A percentile compares a stretch with the other conserved stretches of the same genome.
phyloP scores from a whole-genome alignment of 352 stramenopile genomes.

The Globisporangium heterothallicum region DNA sequence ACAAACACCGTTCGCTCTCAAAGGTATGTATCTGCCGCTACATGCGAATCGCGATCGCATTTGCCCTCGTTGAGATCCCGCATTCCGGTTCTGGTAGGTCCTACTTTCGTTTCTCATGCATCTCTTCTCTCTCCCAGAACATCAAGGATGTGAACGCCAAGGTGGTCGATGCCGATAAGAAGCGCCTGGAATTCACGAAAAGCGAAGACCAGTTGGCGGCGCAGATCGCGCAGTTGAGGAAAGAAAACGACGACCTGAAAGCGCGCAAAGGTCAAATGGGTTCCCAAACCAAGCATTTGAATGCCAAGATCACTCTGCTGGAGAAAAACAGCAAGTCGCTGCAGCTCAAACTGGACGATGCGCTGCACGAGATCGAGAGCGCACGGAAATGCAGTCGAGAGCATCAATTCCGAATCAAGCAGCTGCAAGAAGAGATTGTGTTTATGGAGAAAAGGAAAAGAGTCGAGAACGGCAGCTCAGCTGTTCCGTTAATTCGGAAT shows the following conservation, averaged over 20 bases:
- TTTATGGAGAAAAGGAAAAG: slow-evolving; percentile 54
- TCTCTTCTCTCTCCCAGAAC: slow-evolving; percentile 16
- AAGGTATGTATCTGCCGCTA: slow-evolving; percentile 38
- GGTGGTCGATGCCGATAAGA: slow-evolving; percentile 36
- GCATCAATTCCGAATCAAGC: slow-evolving; percentile 53
- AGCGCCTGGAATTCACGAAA: slow-evolving; percentile 22
- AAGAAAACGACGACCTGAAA: slow-evolving; percentile 56
- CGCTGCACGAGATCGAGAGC: slow-evolving; percentile 34
- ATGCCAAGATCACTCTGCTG: slow-evolving; percentile 30
- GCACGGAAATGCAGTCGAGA: slow-evolving; percentile 47
- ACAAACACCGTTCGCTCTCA: slow-evolving; percentile 28
- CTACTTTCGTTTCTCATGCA: too few species aligned
- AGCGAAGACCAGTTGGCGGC: slow-evolving; percentile 33
- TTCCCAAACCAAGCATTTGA: slow-evolving; percentile 44
- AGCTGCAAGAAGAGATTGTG: slow-evolving; percentile 65
- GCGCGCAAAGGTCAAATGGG: slow-evolving; percentile 28
- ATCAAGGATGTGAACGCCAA: slow-evolving; percentile 35
- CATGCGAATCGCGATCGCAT: too few species aligned
- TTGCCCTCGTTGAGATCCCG: too few species aligned
- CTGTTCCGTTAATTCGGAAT: not conserved
- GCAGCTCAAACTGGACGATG: slow-evolving; percentile 38
- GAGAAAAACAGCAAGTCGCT: slow-evolving; percentile 24
- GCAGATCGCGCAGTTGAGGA: slow-evolving; percentile 37
- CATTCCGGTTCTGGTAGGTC: too few species aligned
- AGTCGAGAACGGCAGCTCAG: not conserved